Base-by-base conservation (phyloP, 2,329 filamentous ascomycete species). In the Cordyceps tenuipes region DNA sequence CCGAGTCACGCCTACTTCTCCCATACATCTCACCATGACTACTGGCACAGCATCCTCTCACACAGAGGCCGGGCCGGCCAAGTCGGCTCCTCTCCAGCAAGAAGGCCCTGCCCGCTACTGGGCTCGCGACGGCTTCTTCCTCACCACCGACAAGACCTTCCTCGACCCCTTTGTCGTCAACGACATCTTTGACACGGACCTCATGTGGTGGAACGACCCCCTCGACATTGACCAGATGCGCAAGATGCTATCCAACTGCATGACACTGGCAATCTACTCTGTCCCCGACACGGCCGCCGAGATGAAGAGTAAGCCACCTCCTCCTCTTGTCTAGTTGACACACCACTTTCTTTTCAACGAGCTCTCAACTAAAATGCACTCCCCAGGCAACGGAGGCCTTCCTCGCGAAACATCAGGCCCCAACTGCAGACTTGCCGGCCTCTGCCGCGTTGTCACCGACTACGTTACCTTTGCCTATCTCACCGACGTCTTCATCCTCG, bases 401-500 rank as follows among this genome's bases (percentile, higher is more conserved):
- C 68, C 69, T 26, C 67, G 68, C 34, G 67, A 67, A 29, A 66
- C 68, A 29, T 63, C 67, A 53, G 70, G 72, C 36, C 66, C 70
- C 23, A 64, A 67, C 13, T 67, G 72, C 47, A 67, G 68, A 29
- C 71, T 77, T 67, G 71, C 75, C 57, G 76, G 76, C 60, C 71
- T 77, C 59, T 71, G 73, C 51, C 73, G 88, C 39, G 70, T 88
- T n/a, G 75, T 90, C 56, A 91, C 87, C 9, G 88, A 91, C 71
- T 80, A 82, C 66, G 79, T 84, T 51, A 87, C 86, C 0, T 83
- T 89, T 65, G 85, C 81, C 39, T 91, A 88, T 61, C 72, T 77
- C 58, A 87, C 86, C 29, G 87, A 90, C 66, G 83, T 89, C 21
- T 90, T 87, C 69, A 75, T 90, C 23, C 69, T 83, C 3, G 75